Evolutionary conservation across 192 early-diverging fungal genomes (phyloP).

Genomic region (Funneliformis mosseae): DNA sequence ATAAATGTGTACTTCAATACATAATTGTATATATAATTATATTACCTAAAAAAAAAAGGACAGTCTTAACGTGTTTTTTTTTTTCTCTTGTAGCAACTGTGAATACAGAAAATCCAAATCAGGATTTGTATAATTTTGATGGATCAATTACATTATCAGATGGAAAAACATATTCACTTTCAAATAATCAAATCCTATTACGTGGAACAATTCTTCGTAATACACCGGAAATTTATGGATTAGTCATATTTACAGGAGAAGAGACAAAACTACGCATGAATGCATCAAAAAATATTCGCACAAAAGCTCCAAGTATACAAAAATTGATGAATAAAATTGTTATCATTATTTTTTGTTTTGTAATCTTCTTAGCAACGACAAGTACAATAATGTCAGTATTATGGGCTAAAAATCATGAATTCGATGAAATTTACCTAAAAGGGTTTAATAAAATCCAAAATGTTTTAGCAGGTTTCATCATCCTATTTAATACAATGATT

Average conservation of each 20-base stretch:
- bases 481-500: conserved; percentile 84
- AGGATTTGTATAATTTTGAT: conserved; percentile 84
- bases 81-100: conserved; percentile 42
- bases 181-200: conserved; percentile 79
- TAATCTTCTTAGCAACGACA: conserved; percentile 57
- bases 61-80: not conserved
- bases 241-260: conserved; percentile 74
- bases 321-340: conserved; percentile 79
- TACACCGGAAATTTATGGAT: conserved; percentile 75
- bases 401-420: conserved; percentile 44
- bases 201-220: conserved; percentile 86
- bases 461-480: conserved; percentile 69
- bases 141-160: conserved; percentile 68
- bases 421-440: conserved; percentile 57
- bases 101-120: conserved; percentile 72
- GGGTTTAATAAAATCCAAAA: conserved; percentile 39
- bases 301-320: conserved; percentile 78
- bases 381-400: conserved; percentile 54
- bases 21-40: not conserved
- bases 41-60: too few relatives aligned
- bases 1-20: conserved; percentile 8
- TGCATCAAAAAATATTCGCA: conserved; percentile 68
- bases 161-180: conserved; percentile 58
- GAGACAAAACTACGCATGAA: conserved; percentile 73
- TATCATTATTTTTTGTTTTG: conserved; percentile 62